These are phyloP conservation scores for Aspergillus puulaauensis DNA, from an alignment of 2,329 filamentous ascomycete species.

Conservation along the genomic window DNA sequence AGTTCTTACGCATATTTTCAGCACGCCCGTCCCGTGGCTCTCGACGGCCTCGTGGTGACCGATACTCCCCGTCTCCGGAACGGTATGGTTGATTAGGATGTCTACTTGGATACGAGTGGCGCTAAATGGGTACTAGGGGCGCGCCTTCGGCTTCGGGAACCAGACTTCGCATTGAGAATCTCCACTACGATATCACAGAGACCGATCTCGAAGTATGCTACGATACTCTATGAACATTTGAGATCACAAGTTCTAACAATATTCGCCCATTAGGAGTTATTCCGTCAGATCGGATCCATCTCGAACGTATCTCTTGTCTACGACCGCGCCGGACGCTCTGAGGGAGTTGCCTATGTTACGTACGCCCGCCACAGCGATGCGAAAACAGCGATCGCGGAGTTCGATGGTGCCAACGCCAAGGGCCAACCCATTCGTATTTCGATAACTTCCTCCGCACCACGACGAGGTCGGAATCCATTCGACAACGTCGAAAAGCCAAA, in stretches of 20 bases:
- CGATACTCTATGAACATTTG: background rate
- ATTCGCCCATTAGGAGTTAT: conserved; percentile 65
- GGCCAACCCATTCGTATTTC: conserved; percentile 78
- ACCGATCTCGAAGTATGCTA: conserved; percentile 71
- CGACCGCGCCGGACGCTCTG: conserved; percentile 84
- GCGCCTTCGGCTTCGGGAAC: conserved; percentile 57
- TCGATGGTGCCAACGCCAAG: conserved; percentile 86
- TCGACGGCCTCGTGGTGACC: conserved; percentile 38
- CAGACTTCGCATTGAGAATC: conserved; percentile 81
- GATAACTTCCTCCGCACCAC: conserved; percentile 55
- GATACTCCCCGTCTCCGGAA: conserved; percentile 34
- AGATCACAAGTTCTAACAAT: background rate
- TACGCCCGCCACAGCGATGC: conserved; percentile 73
- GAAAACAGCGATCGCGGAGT: conserved; percentile 71
- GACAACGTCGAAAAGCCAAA: conserved; percentile 51
- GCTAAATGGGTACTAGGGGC: conserved; percentile 37
- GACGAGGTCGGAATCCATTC: conserved; percentile 45
- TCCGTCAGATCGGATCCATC: conserved; percentile 73
- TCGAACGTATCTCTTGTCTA: conserved; percentile 70
- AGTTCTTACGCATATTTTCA: conserved; percentile 25
- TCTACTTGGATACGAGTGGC: background rate
- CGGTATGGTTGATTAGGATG: background rate
- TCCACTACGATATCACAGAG: conserved; percentile 88
- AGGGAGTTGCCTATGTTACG: conserved; percentile 80
- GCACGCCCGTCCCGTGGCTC: conserved; percentile 45